These are phyloP conservation scores for Jaltomata sinuosa DNA, from an alignment of 257 asterid genomes.

Conservation along the genomic window DNA sequence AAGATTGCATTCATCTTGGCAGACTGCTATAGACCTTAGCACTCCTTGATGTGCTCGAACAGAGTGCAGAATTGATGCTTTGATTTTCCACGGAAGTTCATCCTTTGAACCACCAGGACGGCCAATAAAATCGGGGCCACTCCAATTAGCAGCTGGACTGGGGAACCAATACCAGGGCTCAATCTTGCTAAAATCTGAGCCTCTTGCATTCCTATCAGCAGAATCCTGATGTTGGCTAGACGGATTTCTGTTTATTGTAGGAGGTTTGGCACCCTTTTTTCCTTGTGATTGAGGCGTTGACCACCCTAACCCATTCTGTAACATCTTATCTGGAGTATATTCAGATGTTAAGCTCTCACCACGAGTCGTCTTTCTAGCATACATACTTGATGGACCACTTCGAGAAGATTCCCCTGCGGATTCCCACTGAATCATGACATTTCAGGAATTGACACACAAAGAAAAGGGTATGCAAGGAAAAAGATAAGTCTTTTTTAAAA, in stretches of 20 bases:
- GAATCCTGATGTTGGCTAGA: slow-evolving; percentile 37
- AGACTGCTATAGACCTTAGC: slow-evolving; percentile 81
- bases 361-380: slow-evolving; percentile 35
- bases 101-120: slow-evolving; percentile 78
- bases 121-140: slow-evolving; percentile 56
- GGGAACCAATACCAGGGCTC: slow-evolving; percentile 99
- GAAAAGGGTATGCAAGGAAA: slow-evolving; percentile 1
- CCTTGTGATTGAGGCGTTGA: slow-evolving; percentile 79
- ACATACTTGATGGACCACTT: slow-evolving; percentile 39
- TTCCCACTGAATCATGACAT: slow-evolving; percentile 72
- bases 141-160: slow-evolving; percentile 60
- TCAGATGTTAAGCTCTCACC: slow-evolving; percentile 45
- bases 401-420: slow-evolving; percentile 53
- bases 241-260: slow-evolving; percentile 21
- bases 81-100: slow-evolving; percentile 93
- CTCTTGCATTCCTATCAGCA: slow-evolving; percentile 30
- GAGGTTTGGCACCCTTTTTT: slow-evolving; percentile 34
- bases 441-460: slow-evolving; percentile 14
- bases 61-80: slow-evolving; percentile 78
- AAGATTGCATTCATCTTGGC: slow-evolving; percentile 71
- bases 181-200: slow-evolving; percentile 38
- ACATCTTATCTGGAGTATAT: slow-evolving; percentile 46
- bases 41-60: slow-evolving; percentile 93
- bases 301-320: slow-evolving; percentile 82
- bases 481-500: background rate